These are phyloP conservation scores for Ambrosia artemisiifolia DNA, from an alignment of 129 eudicot genomes.

Conservation along the genomic window DNA sequence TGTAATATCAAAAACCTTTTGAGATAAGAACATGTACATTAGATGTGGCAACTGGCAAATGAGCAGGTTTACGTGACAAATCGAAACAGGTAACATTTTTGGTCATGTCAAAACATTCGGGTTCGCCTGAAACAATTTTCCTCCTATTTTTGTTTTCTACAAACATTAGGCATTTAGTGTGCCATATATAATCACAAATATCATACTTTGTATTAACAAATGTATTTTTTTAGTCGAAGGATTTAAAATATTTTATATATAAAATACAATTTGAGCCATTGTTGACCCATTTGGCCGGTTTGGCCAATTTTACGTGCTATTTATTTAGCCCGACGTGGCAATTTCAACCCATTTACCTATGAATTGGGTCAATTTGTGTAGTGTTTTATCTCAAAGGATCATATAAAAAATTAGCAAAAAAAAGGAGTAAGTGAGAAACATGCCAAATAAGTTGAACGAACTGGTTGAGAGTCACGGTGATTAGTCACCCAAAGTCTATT, in stretches of 20 bases:
- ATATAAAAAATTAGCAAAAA: neutral
- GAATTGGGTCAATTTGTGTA: neutral
- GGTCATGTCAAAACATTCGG: neutral
- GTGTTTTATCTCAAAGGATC: neutral
- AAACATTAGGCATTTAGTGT: neutral
- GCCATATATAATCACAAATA: neutral
- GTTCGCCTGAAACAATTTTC: neutral
- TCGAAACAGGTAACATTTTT: too few species aligned
- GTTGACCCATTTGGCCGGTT: neutral
- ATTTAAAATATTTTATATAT: neutral
- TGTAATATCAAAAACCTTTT: constrained; percentile 32
- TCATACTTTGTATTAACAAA: neutral
- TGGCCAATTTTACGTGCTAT: neutral
- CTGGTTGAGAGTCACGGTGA: neutral
- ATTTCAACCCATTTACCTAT: neutral
- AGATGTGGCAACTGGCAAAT: neutral
- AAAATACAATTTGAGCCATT: neutral
- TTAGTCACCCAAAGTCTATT: neutral
- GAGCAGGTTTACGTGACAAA: too few species aligned
- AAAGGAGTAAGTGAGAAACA: too few species aligned
- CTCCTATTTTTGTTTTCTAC: neutral
- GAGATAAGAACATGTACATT: constrained; percentile 2
- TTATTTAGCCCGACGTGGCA: neutral
- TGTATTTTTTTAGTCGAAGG: neutral
- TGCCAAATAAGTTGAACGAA: neutral